Evolutionary conservation across 495 filamentous ascomycete species (phyloP), one percentile per base, ranked within the genome.

Genomic region (Margaritispora aquatica): DNA sequence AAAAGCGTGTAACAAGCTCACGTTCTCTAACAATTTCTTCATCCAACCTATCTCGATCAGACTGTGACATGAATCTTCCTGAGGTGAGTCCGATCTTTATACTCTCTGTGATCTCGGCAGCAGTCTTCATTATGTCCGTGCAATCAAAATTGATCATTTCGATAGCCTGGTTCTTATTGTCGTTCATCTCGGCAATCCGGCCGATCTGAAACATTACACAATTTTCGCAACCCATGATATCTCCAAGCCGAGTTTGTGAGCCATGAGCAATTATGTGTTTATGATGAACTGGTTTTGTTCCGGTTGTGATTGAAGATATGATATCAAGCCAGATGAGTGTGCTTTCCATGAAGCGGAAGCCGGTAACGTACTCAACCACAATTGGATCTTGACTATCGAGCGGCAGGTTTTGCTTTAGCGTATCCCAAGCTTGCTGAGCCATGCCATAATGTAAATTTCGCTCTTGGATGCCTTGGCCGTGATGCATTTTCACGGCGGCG

Each of bases 151-250:
- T 22, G 13, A 29, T 59, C 2, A 46, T 9, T 8, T 56, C 36
- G 4, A 52, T 26, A 9, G 58, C 58, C 29, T 52, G 26, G 4
- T 21, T 59, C 24, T 55, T 58, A 3, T 36, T 38, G 29, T 50
- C 56, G 17, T 66, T 50, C 20, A 66, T 7, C 1, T 52, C 36
- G 26, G 60, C 51, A 53, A 66, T 54, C 1, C 57, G 53, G 10
- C 46, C 60, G 41, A 66, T 55, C 38, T 60, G 58, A 19, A 60
- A 50, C 53, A 66, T 61, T 1, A 59, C 54, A 27, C 51, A 49
- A 50, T 63, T 59, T 26, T 58, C 48, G 36, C 64, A 66, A 27
- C 64, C 60, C 64, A 66, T 66, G 27, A 66, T 57, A 55, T 66
- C 34, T 20, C 61, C 26, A 17, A 66, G 54, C 20, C 63, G 44